Percentiles rank a stretch among this genome's conserved stretches.
Conservation (phyloP, 2,329 filamentous ascomycete genomes). For the Keithomyces neogunnii region DNA sequence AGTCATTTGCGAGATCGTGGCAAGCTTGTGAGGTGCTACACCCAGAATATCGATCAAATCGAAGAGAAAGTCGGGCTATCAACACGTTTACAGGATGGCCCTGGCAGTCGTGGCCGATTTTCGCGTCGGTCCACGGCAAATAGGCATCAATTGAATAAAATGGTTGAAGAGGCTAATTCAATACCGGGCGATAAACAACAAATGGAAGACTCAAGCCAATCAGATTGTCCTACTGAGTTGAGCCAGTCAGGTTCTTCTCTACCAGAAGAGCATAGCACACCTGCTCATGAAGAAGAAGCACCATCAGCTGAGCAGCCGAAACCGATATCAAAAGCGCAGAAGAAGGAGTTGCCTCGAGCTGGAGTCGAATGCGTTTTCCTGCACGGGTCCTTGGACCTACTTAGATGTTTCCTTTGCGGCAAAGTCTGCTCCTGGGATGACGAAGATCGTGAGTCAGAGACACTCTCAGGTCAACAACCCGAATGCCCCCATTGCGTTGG, state of each 20-base stretch:
- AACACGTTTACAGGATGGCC: constrained; percentile 52
- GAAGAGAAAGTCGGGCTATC: constrained; percentile 62
- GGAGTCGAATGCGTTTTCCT: constrained; percentile 62
- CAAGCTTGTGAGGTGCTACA: constrained; percentile 64
- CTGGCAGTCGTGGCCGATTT: constrained; percentile 53
- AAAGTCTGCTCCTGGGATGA: constrained; percentile 53
- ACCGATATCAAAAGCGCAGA: constrained; percentile 3
- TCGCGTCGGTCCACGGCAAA: constrained; percentile 37
- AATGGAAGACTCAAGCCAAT: constrained; percentile 9
- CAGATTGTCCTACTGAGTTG: not conserved
- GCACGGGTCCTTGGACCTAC: constrained; percentile 57
- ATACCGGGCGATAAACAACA: constrained; percentile 8
- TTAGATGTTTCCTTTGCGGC: constrained; percentile 56
- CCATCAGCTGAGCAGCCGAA: constrained; percentile 13
- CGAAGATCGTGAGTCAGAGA: constrained; percentile 43
- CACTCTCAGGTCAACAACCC: constrained; percentile 56
- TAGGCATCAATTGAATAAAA: constrained; percentile 24
- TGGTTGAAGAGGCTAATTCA: constrained; percentile 25
- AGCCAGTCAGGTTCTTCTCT: constrained; percentile 6
- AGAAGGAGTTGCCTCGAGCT: constrained; percentile 21
- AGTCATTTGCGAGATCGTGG: constrained; percentile 57
- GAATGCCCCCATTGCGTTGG: constrained; percentile 58
- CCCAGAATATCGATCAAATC: constrained; percentile 67
- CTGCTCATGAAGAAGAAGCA: constrained; percentile 10
- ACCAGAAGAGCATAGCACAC: constrained; percentile 7